A percentile compares a stretch with the other conserved stretches of the same genome.
These are phyloP conservation scores for Colletotrichum tanaceti DNA, from an alignment of 2,329 filamentous ascomycete species.

Conservation along the genomic window DNA sequence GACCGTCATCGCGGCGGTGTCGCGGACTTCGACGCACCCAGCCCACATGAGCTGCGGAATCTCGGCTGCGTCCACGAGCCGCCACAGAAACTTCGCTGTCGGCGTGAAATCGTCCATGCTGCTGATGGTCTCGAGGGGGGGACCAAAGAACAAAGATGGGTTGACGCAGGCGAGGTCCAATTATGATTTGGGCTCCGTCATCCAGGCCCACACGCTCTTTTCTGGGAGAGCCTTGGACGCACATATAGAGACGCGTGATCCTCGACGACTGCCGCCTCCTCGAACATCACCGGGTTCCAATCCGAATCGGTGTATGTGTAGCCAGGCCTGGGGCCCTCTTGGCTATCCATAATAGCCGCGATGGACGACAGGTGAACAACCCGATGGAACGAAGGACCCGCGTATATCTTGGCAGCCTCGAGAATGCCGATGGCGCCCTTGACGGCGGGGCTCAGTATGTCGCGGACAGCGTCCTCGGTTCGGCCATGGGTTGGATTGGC, in stretches of 20 bases:
- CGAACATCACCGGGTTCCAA: slow-evolving; percentile 12
- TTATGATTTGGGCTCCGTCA: slow-evolving; percentile 47
- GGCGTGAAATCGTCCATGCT: slow-evolving; percentile 44
- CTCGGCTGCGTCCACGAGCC: slow-evolving; percentile 47
- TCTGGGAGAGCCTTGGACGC: slow-evolving; percentile 7
- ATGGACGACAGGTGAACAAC: slow-evolving; percentile 57
- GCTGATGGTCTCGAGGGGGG: slow-evolving; percentile 47
- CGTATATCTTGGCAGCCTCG: slow-evolving; percentile 42
- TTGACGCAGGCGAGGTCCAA: slow-evolving; percentile 49
- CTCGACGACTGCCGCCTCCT: neutral
- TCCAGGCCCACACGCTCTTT: slow-evolving; percentile 42
- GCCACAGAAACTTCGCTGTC: slow-evolving; percentile 50
- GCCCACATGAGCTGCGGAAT: slow-evolving; percentile 43
- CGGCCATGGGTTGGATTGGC: slow-evolving; percentile 5
- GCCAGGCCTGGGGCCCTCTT: neutral
- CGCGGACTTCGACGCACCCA: slow-evolving; percentile 50
- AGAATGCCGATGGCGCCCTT: slow-evolving; percentile 53
- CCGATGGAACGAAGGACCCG: slow-evolving; percentile 49
- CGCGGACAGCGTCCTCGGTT: neutral
- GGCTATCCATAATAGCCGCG: slow-evolving; percentile 37
- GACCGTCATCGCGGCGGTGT: slow-evolving; percentile 43
- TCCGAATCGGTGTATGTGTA: slow-evolving; percentile 14
- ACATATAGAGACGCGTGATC: neutral
- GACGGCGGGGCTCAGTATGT: slow-evolving; percentile 45
- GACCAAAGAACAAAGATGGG: slow-evolving; percentile 47